Evolutionary conservation across 2,329 filamentous ascomycete species (phyloP), one percentile per base, ranked within the genome.

Genomic region (Aspergillus fumigatiaffinis): DNA sequence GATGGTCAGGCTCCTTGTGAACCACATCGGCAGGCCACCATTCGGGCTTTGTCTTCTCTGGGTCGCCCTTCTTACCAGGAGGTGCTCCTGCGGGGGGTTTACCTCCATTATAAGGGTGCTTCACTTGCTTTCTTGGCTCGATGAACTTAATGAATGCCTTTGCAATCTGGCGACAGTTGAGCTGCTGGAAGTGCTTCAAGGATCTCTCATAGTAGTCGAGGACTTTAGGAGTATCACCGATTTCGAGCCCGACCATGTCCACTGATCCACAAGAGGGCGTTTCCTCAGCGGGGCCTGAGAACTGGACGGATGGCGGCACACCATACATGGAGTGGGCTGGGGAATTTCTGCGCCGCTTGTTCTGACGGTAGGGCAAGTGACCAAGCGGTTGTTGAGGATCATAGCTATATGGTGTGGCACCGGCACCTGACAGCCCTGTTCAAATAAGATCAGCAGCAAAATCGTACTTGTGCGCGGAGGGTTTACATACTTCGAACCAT

Each of bases 1-100:
- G 63, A 63, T 81, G 79, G 54, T 80, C 78, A 3, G 79, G 79
- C 64, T 81, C 79, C 63, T 72, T 77, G 67, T 81, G 79, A 44
- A 73, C 73, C 44, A 79, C 76, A 57, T 71, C 72, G 38, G 68
- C 59, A n/a, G 75, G 74, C 75, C 75, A 79, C 73, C 73, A 78
- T 12, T 72, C 70, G 8, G 78, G 78, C 61, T 76, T 78, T 12
- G 77, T 80, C 58, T 71, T 71, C 55, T 78, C 74, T 4, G 75
- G 72, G 57, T 80, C 76, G 1, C 71, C 70, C 4, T 68, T 71
- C 32, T 75, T 68, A 41, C 72, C 74, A 1, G 72, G 71, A 1
- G 72, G 68, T 26, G 72, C 71, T 48, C 68, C 70, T 50, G 62
- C 62, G 46, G 66, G 65, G 10, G 71, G 66, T 58, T 69, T 70